phyloP scores from a whole-genome alignment of 768 basidiomycete genomes.

The Rhodocollybia butyracea region DNA sequence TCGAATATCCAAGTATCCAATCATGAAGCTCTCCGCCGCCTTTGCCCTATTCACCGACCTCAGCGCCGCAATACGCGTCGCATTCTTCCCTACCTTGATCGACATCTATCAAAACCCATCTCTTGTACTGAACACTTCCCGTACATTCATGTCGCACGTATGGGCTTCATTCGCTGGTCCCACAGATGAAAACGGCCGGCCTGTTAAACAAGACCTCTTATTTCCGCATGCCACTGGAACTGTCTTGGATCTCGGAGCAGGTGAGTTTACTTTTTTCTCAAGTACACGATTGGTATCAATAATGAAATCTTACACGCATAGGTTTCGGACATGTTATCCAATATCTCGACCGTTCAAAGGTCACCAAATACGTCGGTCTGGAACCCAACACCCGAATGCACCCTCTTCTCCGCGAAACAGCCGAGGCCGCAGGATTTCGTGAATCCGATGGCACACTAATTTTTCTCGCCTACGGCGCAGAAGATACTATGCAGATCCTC shows the following conservation, averaged over 20 bases:
- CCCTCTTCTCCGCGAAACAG: constrained; percentile 43
- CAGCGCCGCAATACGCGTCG: too few species aligned
- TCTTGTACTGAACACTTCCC: too few species aligned
- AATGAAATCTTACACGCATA: constrained; percentile 18
- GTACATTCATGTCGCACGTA: too few species aligned
- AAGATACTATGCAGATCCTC: constrained; percentile 49
- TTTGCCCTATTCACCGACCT: too few species aligned
- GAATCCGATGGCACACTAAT: constrained; percentile 51
- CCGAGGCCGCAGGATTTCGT: constrained; percentile 46
- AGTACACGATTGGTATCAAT: neutral
- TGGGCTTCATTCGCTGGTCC: too few species aligned
- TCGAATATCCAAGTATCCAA: too few species aligned
- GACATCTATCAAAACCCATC: too few species aligned
- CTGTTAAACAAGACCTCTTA: constrained; percentile 21
- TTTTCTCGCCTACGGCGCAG: constrained; percentile 62
- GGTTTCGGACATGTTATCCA: constrained; percentile 61
- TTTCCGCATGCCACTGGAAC: neutral
- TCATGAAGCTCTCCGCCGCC: too few species aligned
- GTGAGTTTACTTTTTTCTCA: neutral
- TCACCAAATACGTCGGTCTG: constrained; percentile 66
- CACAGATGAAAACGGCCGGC: constrained; percentile 18
- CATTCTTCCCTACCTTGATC: too few species aligned
- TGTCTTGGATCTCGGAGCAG: constrained; percentile 2
- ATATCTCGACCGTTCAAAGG: constrained; percentile 53
- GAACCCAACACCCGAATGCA: constrained; percentile 74